A percentile compares a stretch with the other conserved stretches of the same genome.
Conservation (phyloP, 2,329 filamentous ascomycete species). For the Botrytis aclada region DNA sequence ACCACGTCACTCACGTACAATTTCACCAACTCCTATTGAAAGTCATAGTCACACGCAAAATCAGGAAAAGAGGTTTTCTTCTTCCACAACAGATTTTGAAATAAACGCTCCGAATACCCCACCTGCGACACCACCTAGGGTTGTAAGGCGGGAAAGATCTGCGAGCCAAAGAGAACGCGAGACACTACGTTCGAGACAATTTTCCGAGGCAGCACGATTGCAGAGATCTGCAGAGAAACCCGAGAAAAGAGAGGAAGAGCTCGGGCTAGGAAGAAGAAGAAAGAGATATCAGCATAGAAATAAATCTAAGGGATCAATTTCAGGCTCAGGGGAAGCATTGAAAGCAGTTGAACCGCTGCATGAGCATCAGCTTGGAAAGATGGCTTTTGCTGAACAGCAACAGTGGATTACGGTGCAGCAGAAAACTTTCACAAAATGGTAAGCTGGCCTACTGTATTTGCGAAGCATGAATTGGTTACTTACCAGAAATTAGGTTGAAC, state of each 20-base stretch:
- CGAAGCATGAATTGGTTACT: constrained; percentile 18
- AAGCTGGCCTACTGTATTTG: constrained; percentile 18
- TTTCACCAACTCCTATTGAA: constrained; percentile 15
- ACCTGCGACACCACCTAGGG: constrained; percentile 18
- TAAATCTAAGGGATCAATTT: constrained; percentile 17
- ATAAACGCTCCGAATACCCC: constrained; percentile 18
- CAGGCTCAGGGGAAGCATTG: constrained; percentile 29
- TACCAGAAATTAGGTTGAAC: constrained; percentile 67
- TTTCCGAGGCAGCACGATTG: constrained; percentile 17
- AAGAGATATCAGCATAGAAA: constrained; percentile 15
- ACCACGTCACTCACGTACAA: constrained; percentile 20
- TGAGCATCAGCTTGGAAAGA: constrained; percentile 45
- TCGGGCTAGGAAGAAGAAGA: constrained; percentile 15
- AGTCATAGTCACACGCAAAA: constrained; percentile 6
- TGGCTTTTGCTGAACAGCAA: constrained; percentile 63
- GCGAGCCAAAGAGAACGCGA: constrained; percentile 20
- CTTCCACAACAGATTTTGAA: constrained; percentile 18
- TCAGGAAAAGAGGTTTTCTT: constrained; percentile 12
- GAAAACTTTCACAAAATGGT: constrained; percentile 99
- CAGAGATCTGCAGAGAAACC: constrained; percentile 17
- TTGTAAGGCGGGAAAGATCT: constrained; percentile 16
- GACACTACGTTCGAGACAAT: constrained; percentile 18
- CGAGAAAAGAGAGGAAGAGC: neutral
- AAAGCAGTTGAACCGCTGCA: constrained; percentile 35
- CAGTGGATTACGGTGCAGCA: constrained; percentile 81